These are phyloP conservation scores for Opeltia flavorubescens DNA, from an alignment of 495 filamentous ascomycete genomes.

Conservation along the genomic window DNA sequence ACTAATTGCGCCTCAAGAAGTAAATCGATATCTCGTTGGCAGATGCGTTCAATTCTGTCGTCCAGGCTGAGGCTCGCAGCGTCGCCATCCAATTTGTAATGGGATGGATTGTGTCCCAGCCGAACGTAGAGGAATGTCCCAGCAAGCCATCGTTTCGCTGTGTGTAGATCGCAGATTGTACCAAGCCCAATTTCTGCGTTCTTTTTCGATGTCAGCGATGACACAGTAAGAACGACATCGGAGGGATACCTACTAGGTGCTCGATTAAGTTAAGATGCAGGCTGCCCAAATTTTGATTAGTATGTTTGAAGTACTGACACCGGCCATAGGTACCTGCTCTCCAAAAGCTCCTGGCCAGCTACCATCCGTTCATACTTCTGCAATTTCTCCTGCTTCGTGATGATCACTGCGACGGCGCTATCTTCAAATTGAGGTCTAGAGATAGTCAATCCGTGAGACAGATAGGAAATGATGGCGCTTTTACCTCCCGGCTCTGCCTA, in stretches of 20 bases:
- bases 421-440: constrained; percentile 69
- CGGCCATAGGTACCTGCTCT: constrained; percentile 44
- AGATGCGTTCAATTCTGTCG: constrained; percentile 63
- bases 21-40: constrained; percentile 59
- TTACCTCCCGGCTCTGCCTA: constrained; percentile 71
- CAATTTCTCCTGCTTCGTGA: constrained; percentile 59
- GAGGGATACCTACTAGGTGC: constrained; percentile 39
- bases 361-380: constrained; percentile 69
- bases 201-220: constrained; percentile 9
- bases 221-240: background rate
- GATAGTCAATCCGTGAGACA: background rate
- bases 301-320: background rate
- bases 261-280: constrained; percentile 82
- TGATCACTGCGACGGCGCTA: constrained; percentile 71
- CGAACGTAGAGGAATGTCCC: constrained; percentile 83
- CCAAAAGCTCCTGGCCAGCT: constrained; percentile 66
- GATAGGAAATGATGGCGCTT: background rate
- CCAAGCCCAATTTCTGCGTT: constrained; percentile 88
- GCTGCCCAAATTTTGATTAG: constrained; percentile 18
- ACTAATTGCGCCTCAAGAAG: constrained; percentile 51
- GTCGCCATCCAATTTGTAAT: constrained; percentile 61
- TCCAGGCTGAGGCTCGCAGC: constrained; percentile 42
- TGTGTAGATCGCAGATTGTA: constrained; percentile 54
- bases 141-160: constrained; percentile 69
- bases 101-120: constrained; percentile 59